Base-by-base conservation (phyloP, 164 flowering plant species). In the Berberis vulgaris region DNA sequence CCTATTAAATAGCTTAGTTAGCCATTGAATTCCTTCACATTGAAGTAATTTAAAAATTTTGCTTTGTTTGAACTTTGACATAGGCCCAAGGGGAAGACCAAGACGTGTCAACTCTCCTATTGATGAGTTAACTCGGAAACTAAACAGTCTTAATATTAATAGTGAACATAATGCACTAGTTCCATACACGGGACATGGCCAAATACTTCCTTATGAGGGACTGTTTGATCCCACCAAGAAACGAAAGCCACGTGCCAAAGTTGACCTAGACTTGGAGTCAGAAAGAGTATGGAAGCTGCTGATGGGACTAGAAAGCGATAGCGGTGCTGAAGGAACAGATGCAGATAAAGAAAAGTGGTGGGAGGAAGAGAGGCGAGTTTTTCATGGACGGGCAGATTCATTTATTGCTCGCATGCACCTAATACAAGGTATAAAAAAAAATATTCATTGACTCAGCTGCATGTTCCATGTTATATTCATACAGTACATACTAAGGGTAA, bases 361-460 rank as follows among this genome's bases (percentile, higher is more conserved):
- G 99, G 96, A 86, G 67, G 83, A 88, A 65, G 94, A 95, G 71
- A 71, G 98, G 49, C 74, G 70, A 59, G 84, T 89, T 60, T 89
- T 91, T 73, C 77, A 59, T 56, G 96, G 94, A 59, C 80, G 99
- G 58, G 88, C 86, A 63, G 88, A 86, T 55, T 85, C 96, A 52
- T 95, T 95, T 61, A 86, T 91, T 62, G 94, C 96, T 11, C 89
- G 96, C 60, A 95, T 95, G 99, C 97, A 81, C 78, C 94, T 85
- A 59, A 86, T 91, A 12, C 99, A 91, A 86, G 99, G 99, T 95
- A 82, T 26, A 0, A 26, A 26, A 26, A 26, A 26, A 26, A 26
- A 26, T 0, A 26, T 26, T 26, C 26, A 26, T 26, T 26, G 26
- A 26, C 26, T 26, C 26, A 26, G 26, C 26, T 26, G 26, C 26